These are phyloP conservation scores for Diaporthe australafricana DNA, from an alignment of 2,329 filamentous ascomycete species.

Conservation along the genomic window DNA sequence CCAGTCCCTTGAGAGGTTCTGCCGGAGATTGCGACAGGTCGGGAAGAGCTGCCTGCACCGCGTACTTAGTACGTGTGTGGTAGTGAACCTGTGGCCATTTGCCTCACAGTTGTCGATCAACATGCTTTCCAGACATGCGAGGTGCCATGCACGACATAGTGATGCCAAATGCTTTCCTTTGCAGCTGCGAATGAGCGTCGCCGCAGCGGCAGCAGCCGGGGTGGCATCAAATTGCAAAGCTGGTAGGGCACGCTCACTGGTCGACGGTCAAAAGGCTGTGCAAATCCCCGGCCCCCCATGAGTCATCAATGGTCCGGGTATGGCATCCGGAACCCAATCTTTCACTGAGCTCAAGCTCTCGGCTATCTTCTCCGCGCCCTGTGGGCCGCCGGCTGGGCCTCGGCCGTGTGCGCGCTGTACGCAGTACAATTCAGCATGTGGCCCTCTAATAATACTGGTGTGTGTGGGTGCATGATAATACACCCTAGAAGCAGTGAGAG, in stretches of 20 bases:
- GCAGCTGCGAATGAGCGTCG: not conserved
- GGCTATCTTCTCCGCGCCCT: slow-evolving; percentile 9
- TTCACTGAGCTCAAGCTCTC: slow-evolving; percentile 3
- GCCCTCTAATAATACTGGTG: too few species aligned
- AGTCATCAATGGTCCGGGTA: slow-evolving; percentile 8
- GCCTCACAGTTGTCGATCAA: slow-evolving; percentile 14
- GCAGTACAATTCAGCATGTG: not conserved
- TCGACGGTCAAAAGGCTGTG: not conserved
- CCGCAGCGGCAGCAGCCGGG: not conserved
- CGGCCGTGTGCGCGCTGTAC: not conserved
- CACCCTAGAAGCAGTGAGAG: too few species aligned
- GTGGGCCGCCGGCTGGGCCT: slow-evolving; percentile 3
- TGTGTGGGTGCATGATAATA: too few species aligned
- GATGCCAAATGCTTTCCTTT: not conserved
- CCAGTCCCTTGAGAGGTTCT: not conserved
- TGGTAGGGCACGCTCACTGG: not conserved
- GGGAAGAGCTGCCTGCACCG: not conserved
- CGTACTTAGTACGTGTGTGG: too few species aligned
- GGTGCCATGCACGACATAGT: slow-evolving; percentile 8
- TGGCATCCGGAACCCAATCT: slow-evolving; percentile 1
- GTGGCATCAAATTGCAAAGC: slow-evolving; percentile 1
- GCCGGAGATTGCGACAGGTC: slow-evolving; percentile 1
- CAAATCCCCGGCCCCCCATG: slow-evolving; percentile 4
- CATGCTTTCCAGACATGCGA: not conserved
- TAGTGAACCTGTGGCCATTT: not conserved